Base-by-base conservation (phyloP, 1,284 basidiomycete genomes). In the Rhizoctonia solani region DNA sequence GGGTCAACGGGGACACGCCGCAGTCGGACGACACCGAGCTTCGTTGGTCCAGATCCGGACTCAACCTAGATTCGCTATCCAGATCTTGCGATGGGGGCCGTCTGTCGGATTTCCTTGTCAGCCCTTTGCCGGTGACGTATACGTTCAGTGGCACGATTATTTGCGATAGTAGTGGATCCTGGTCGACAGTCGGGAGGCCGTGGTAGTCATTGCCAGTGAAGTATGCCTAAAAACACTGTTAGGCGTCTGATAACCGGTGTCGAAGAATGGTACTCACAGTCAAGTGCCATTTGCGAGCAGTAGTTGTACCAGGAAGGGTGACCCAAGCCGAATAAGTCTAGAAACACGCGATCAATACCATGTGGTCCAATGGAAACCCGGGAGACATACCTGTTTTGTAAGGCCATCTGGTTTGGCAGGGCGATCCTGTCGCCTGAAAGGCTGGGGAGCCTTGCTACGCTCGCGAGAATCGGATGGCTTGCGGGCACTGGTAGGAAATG, bases 81-180 rank as follows among this genome's bases (percentile, higher is more conserved):
- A 46, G 29, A 34, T 53, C 50, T 34, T 53, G 50, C n/a, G 58
- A 37, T 16, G 58, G 25, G 13, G 46, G 34, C 16, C 58, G 58
- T 9, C 58, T 46, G 29, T 68, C 56, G 25, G 68, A 52, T 46
- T 71, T 71, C 41, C 74, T 54, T 66, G 74, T 72, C 68, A 72
- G 66, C 11, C 71, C 71, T 59, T 72, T 72, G 59, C 70, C 71
- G 32, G 71, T 72, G 44, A 71, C 70, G 50, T 71, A 72, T 27
- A 71, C 61, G n/a, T 55, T 55, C 13, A 53, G 53, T 4, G 70
- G 68, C 25, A 71, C 70, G 11, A 19, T 25, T 21, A 72, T 46
- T 25, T 54, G 47, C 4, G 63, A 54, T 21, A 72, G 67, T n/a
- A 71, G 21, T 2, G 59, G 55, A 56, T 72, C 71, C 14, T 72